These are phyloP conservation scores for Curvularia sp. DNA, from an alignment of 2,329 filamentous ascomycete species.

Conservation along the genomic window DNA sequence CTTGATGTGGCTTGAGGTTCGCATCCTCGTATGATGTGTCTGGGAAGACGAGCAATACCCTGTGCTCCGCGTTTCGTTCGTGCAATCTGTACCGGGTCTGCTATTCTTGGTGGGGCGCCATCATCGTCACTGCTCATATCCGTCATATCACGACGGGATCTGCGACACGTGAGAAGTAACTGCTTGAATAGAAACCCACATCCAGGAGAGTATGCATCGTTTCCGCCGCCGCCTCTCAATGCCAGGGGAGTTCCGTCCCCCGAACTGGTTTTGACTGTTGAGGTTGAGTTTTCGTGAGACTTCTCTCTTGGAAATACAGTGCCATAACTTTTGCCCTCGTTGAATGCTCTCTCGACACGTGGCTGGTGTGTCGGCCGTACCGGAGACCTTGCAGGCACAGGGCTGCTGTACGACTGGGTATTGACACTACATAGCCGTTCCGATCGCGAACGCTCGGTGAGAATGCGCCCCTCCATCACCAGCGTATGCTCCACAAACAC, in stretches of 20 bases:
- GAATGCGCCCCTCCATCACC: neutral
- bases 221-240: constrained; percentile 21
- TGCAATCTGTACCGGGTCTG: neutral
- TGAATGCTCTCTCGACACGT: neutral
- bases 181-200: constrained; percentile 7
- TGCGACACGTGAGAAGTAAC: constrained; percentile 10
- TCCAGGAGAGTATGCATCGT: neutral
- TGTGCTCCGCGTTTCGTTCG: neutral
- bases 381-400: neutral
- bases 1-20: neutral
- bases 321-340: neutral
- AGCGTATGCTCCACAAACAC: neutral
- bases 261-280: constrained; percentile 15
- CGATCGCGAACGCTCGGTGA: neutral
- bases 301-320: neutral
- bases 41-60: constrained; percentile 7
- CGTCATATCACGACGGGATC: neutral
- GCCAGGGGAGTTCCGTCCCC: neutral
- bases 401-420: neutral
- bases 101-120: neutral
- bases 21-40: neutral
- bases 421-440: constrained; percentile 2
- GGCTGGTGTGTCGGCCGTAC: neutral
- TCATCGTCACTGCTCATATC: constrained; percentile 6
- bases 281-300: constrained; percentile 2